Percentiles rank a stretch among this genome's conserved stretches.
Conservation (phyloP, 441 rosid species). For the Viola pubescens region DNA sequence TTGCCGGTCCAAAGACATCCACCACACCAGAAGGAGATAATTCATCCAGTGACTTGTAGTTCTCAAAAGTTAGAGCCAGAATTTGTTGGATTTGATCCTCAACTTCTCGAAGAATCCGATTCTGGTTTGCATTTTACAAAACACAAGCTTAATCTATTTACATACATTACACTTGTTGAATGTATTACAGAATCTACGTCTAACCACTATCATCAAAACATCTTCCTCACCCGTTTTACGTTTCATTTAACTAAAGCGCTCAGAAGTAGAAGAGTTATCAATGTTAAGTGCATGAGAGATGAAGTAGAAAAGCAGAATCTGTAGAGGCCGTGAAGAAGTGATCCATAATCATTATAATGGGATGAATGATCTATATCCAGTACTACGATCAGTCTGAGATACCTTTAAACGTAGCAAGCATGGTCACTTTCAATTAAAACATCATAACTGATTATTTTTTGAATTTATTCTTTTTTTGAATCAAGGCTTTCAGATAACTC, state of each 20-base stretch:
- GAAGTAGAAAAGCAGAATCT: neutral
- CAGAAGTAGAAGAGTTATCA: neutral
- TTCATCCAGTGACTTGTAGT: slow-evolving; percentile 85
- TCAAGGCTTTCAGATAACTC: slow-evolving; percentile 3
- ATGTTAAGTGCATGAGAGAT: neutral
- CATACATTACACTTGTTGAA: too few relatives aligned
- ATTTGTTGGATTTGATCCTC: slow-evolving; percentile 78
- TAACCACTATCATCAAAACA: too few relatives aligned
- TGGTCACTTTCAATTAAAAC: neutral
- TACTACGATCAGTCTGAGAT: slow-evolving; percentile 1
- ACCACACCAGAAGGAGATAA: slow-evolving; percentile 54
- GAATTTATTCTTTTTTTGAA: slow-evolving; percentile 2
- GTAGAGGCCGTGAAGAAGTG: too few relatives aligned
- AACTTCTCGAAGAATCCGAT: slow-evolving; percentile 81
- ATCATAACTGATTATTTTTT: neutral
- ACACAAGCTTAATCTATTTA: too few relatives aligned
- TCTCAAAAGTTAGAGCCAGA: slow-evolving; percentile 63
- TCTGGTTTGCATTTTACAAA: slow-evolving; percentile 34
- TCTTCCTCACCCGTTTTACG: too few relatives aligned
- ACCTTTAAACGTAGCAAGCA: neutral
- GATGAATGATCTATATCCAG: neutral
- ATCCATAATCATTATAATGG: too few relatives aligned
- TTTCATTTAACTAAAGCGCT: too few relatives aligned
- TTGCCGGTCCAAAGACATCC: slow-evolving; percentile 63
- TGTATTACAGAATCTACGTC: too few relatives aligned